Evolutionary conservation across 768 basidiomycete genomes (phyloP).

Genomic region (Saitozyma sp.): DNA sequence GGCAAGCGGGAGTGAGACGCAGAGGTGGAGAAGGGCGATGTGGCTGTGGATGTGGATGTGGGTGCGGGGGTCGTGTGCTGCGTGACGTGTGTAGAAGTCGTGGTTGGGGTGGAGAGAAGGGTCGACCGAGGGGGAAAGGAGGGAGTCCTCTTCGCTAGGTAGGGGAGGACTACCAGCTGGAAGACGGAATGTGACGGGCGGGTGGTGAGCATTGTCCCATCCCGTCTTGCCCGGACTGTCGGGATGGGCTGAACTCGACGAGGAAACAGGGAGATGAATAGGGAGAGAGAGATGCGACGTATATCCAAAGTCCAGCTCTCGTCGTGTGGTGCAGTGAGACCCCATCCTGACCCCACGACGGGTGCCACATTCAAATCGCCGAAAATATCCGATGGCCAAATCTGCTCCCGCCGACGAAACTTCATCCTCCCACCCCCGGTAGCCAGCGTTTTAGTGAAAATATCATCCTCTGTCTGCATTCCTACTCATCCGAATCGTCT

Average conservation of each 20-base stretch:
- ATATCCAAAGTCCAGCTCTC: neutral
- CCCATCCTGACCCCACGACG: neutral
- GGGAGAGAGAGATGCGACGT: neutral
- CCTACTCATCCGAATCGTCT: slow-evolving; percentile 38
- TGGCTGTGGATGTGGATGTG: neutral
- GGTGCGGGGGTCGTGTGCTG: neutral
- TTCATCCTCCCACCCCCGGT: slow-evolving; percentile 4
- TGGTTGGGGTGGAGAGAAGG: neutral
- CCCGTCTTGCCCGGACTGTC: slow-evolving; percentile 10
- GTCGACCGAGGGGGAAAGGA: neutral
- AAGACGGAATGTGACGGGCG: slow-evolving; percentile 20
- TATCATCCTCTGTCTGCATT: slow-evolving; percentile 5
- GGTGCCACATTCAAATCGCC: slow-evolving; percentile 17
- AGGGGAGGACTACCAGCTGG: slow-evolving; percentile 32
- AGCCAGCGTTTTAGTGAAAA: neutral
- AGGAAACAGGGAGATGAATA: neutral
- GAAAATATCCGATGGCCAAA: slow-evolving; percentile 13
- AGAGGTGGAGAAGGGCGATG: slow-evolving; percentile 7
- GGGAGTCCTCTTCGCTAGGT: slow-evolving; percentile 10
- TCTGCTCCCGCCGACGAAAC: slow-evolving; percentile 16
- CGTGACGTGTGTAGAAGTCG: too few species aligned
- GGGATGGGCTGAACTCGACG: too few species aligned
- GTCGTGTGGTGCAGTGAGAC: neutral
- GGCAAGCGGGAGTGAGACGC: neutral
- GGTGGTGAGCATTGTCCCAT: slow-evolving; percentile 24